phyloP scores from a whole-genome alignment of 75 land plant genomes.

The Sequoia sempervirens region DNA sequence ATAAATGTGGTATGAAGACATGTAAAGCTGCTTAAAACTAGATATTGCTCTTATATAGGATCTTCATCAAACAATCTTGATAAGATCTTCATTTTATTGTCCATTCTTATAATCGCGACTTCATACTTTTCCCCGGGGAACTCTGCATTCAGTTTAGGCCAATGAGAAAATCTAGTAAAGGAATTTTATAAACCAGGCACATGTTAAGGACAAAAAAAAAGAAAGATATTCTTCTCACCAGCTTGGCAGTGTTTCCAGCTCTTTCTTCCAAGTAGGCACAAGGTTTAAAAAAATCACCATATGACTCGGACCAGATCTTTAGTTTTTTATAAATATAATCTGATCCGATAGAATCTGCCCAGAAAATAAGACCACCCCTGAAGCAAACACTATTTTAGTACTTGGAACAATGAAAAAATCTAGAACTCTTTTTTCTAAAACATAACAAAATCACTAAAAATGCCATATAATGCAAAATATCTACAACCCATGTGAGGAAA shows the following conservation, averaged over 20 bases:
- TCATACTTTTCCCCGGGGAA: neutral
- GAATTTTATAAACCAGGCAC: neutral
- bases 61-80: neutral
- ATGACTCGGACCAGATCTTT: constrained; percentile 62
- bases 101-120: neutral
- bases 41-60: neutral
- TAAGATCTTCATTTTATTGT: neutral
- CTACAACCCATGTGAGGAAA: neutral
- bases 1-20: neutral
- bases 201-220: neutral
- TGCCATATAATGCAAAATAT: too few relatives aligned
- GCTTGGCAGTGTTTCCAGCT: constrained; percentile 59
- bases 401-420: neutral
- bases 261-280: constrained; percentile 78
- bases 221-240: constrained; percentile 43
- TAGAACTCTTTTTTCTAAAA: neutral
- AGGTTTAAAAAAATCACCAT: constrained; percentile 88
- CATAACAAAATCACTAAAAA: neutral
- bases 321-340: constrained; percentile 65
- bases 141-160: neutral
- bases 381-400: constrained; percentile 4
- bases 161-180: neutral
- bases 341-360: constrained; percentile 88
- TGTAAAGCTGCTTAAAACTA: neutral
- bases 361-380: constrained; percentile 94